phyloP scores from a whole-genome alignment of 495 filamentous ascomycete genomes.

The Amphirosellinia nigrospora region DNA sequence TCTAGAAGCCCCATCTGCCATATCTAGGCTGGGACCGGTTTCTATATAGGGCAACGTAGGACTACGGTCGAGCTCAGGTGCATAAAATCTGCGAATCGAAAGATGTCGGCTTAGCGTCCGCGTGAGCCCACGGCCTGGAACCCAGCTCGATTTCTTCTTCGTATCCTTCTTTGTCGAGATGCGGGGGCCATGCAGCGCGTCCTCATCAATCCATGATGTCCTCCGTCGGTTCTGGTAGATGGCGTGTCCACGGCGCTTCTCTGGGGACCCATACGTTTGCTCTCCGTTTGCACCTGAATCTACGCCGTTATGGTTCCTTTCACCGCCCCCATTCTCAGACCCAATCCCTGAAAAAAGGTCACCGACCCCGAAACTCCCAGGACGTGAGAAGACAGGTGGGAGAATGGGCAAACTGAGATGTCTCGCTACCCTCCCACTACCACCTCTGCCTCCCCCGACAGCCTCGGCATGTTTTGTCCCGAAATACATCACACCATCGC shows the following conservation, averaged over 20 bases:
- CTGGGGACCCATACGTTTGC: conserved; percentile 28
- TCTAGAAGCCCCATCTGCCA: neutral
- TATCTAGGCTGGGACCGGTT: neutral
- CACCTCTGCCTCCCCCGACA: neutral
- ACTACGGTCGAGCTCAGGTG: conserved; percentile 30
- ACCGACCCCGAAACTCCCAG: neutral
- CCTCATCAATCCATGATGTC: conserved; percentile 50
- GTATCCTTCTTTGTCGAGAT: conserved; percentile 33
- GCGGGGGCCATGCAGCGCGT: conserved; percentile 49
- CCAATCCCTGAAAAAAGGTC: too few relatives aligned
- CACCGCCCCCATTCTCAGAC: neutral
- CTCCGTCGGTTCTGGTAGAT: conserved; percentile 38
- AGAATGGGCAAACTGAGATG: conserved; percentile 20
- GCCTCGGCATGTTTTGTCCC: neutral
- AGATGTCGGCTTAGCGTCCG: conserved; percentile 37
- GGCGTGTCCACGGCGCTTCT: conserved; percentile 34
- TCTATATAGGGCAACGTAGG: conserved; percentile 39
- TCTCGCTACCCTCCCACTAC: neutral
- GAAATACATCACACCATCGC: neutral
- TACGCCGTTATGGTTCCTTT: conserved; percentile 13
- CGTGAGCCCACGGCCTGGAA: conserved; percentile 26
- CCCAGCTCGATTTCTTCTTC: conserved; percentile 33
- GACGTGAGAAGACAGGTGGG: conserved; percentile 4
- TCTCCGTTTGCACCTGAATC: conserved; percentile 7
- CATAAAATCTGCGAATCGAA: conserved; percentile 29